Evolutionary conservation across 129 eudicot genomes (phyloP), one percentile per base, ranked within the genome.

Genomic region (Kitagawia praeruptora): DNA sequence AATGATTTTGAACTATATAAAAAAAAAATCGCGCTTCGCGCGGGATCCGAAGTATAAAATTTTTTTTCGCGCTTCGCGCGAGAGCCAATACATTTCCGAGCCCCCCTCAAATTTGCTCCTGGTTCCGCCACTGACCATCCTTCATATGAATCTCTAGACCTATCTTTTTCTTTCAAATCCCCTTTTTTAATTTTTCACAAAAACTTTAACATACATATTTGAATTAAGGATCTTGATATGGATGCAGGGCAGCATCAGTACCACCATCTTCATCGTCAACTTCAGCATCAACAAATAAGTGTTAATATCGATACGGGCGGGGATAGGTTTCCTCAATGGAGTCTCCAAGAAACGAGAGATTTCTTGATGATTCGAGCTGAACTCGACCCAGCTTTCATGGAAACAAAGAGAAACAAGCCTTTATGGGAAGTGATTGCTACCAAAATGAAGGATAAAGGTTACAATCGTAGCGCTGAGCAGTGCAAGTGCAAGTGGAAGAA

Each of bases 401-500:
- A 93, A 53, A 93, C 95, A 3, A 93, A 91, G 56, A 85, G 98
- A 23, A 93, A 93, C 77, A 93, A 91, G 89, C 78, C 87, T 74
- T 77, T 93, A 8, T 93, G 98, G 98, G 95, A 89, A 81, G 90
- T 89, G 38, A 81, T 88, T 10, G 79, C 98, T 0, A 84, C 78
- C 6, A 85, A 84, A 75, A 86, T 93, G 95, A 93, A 82, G 79
- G 98, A 89, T 42, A 91, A 83, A 75, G 98, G 97, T 37, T 89
- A 91, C 70, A 84, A 79, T 85, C 94, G 98, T 3, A 93, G 89
- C 76, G 83, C 90, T 4, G 97, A 93, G 23, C 98, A 93, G 93
- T 93, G 98, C 84, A 93, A 91, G 83, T 87, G 87, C 84, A 93
- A 93, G 82, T 93, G 97, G 98, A 93, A 93, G 84, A 93, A 93